These are phyloP conservation scores for Haematococcus lacustris DNA, from an alignment of 139 green algal genomes.

Conservation along the genomic window DNA sequence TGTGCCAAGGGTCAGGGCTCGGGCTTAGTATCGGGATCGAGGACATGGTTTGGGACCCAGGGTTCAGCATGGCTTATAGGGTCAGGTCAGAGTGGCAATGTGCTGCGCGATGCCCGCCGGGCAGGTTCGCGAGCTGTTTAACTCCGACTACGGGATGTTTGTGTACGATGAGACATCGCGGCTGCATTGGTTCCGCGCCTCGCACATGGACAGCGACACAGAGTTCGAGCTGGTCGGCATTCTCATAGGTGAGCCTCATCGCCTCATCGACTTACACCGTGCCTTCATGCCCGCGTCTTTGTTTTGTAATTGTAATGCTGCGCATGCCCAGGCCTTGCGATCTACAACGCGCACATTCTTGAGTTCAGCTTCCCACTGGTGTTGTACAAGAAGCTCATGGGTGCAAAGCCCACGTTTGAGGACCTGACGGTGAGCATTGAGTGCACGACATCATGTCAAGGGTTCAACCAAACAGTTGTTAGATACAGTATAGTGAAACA, in stretches of 20 bases:
- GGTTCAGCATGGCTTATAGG: too few species aligned
- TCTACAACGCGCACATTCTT: constrained; percentile 88
- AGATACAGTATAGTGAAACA: too few species aligned
- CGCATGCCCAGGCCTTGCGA: constrained; percentile 63
- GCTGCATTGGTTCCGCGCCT: constrained; percentile 38
- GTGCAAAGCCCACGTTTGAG: neutral
- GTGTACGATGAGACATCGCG: constrained; percentile 38
- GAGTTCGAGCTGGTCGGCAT: constrained; percentile 86
- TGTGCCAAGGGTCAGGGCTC: too few species aligned
- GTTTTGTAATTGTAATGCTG: too few species aligned
- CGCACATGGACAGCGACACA: constrained; percentile 39
- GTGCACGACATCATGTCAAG: too few species aligned
- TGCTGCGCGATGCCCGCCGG: too few species aligned
- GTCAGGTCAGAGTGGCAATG: too few species aligned
- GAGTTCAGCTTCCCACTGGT: constrained; percentile 76
- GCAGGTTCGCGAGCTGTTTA: constrained; percentile 58
- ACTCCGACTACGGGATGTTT: constrained; percentile 83
- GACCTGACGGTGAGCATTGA: constrained; percentile 23
- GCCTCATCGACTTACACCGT: too few species aligned
- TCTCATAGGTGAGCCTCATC: constrained; percentile 51
- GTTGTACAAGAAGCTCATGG: constrained; percentile 80
- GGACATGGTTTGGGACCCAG: too few species aligned
- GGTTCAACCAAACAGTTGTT: too few species aligned
- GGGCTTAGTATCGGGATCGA: too few species aligned
- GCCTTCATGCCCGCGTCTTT: too few species aligned